These are phyloP conservation scores for Scenedesmus sp. DNA, from an alignment of 163 green algal genomes.

Conservation along the genomic window DNA sequence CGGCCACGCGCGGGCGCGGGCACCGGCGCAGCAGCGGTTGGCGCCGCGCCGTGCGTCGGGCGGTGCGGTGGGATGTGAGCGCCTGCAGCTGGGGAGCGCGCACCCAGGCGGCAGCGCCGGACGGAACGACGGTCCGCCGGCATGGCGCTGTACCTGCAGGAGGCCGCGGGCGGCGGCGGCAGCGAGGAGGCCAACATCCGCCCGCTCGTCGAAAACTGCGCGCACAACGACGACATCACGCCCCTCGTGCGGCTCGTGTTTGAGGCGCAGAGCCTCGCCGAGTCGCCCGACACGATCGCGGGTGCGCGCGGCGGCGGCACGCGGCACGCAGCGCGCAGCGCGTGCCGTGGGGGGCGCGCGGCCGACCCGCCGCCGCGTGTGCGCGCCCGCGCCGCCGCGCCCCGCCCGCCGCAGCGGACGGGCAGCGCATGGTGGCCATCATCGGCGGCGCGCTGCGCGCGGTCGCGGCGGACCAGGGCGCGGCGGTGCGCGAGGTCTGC, in stretches of 20 bases:
- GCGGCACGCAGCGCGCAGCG: too few species aligned
- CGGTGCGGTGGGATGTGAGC: too few species aligned
- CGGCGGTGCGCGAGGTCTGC: slow-evolving; percentile 11
- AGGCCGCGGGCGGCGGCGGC: neutral
- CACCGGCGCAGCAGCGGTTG: too few species aligned
- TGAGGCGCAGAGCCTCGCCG: slow-evolving; percentile 39
- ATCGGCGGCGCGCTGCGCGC: slow-evolving; percentile 10
- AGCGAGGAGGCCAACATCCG: slow-evolving; percentile 17
- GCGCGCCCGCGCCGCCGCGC: too few species aligned
- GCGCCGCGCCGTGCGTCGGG: too few species aligned
- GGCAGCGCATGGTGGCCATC: slow-evolving; percentile 34
- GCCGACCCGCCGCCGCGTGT: too few species aligned
- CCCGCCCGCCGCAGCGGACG: slow-evolving; percentile 30
- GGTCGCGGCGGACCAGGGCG: slow-evolving; percentile 32
- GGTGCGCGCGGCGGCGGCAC: slow-evolving; percentile 3
- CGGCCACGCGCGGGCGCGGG: too few species aligned
- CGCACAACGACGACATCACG: slow-evolving; percentile 47
- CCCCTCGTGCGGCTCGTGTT: slow-evolving; percentile 42
- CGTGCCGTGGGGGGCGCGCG: too few species aligned
- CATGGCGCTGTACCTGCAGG: slow-evolving; percentile 34
- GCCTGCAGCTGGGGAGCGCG: too few species aligned
- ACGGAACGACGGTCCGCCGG: neutral
- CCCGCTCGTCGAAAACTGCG: slow-evolving; percentile 40
- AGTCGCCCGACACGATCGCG: slow-evolving; percentile 9
- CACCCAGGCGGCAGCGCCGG: too few species aligned